These are phyloP conservation scores for Candida loeiensis DNA, from an alignment of 805 yeast genomes.

Conservation along the genomic window DNA sequence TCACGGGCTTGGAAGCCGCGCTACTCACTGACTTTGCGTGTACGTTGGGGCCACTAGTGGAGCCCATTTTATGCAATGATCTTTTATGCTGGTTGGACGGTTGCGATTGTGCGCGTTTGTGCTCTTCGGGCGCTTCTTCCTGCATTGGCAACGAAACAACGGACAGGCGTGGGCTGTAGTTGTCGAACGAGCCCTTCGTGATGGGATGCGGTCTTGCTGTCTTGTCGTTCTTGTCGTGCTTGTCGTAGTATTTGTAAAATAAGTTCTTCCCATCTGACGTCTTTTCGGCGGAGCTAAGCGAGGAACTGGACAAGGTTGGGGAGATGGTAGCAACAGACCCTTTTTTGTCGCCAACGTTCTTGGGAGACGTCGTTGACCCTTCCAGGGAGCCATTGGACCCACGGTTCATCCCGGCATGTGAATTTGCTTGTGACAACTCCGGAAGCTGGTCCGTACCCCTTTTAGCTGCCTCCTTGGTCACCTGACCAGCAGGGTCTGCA, in stretches of 20 bases:
- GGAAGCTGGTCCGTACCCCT: background rate
- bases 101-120: background rate
- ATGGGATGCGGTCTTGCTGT: background rate
- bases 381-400: constrained; percentile 6
- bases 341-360: background rate
- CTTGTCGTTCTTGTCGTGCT: constrained; percentile 5
- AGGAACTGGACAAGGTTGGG: constrained; percentile 10
- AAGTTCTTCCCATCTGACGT: constrained; percentile 5
- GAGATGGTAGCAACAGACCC: constrained; percentile 6
- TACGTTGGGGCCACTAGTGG: background rate
- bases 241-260: constrained; percentile 13
- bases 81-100: background rate
- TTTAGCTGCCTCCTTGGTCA: constrained; percentile 1
- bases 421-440: background rate
- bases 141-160: constrained; percentile 9
- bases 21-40: no score
- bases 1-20: background rate
- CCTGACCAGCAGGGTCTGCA: constrained; percentile 12
- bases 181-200: constrained; percentile 7
- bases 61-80: background rate
- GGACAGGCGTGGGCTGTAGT: constrained; percentile 14
- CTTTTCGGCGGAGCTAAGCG: constrained; percentile 5
- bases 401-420: background rate
- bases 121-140: constrained; percentile 2
- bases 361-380: background rate